Percentiles rank a stretch among this genome's conserved stretches.
Conservation (phyloP, 2,329 filamentous ascomycete genomes). For the Fonsecaea nubica region DNA sequence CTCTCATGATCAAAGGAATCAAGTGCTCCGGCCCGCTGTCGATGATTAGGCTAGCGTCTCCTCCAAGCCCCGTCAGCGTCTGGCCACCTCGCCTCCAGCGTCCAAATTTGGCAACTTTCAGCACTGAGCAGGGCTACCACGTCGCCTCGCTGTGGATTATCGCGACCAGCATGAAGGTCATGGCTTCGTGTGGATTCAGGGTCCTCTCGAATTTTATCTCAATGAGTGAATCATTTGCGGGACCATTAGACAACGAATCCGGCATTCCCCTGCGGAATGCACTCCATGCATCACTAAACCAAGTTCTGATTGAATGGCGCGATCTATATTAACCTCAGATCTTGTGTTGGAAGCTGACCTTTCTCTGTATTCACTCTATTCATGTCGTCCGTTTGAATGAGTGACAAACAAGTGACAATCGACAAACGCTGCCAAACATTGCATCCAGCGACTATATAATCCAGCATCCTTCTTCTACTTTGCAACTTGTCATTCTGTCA, state of each 20-base stretch:
- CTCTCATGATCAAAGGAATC: conserved; percentile 12
- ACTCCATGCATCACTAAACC: background rate
- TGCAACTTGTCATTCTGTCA: background rate
- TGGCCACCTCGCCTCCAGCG: conserved; percentile 18
- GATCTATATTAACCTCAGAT: background rate
- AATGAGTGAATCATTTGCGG: background rate
- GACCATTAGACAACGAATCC: background rate
- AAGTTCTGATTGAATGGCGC: background rate
- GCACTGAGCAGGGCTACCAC: background rate
- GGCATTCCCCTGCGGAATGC: background rate
- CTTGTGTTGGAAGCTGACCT: background rate
- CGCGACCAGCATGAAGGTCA: background rate
- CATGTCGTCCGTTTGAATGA: background rate
- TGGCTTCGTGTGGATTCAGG: conserved; percentile 2
- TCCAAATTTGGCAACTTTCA: conserved; percentile 33
- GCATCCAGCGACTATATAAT: background rate
- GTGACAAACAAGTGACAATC: background rate
- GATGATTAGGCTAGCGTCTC: conserved; percentile 28
- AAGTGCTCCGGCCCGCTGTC: conserved; percentile 24
- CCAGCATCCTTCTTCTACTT: background rate
- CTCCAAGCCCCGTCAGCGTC: conserved; percentile 17
- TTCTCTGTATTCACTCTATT: background rate
- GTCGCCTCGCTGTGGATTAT: conserved; percentile 10
- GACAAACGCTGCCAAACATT: background rate
- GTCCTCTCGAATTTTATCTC: background rate